Conservation (phyloP, 805 yeast genomes). For the Teunomyces lycoperdinae region DNA sequence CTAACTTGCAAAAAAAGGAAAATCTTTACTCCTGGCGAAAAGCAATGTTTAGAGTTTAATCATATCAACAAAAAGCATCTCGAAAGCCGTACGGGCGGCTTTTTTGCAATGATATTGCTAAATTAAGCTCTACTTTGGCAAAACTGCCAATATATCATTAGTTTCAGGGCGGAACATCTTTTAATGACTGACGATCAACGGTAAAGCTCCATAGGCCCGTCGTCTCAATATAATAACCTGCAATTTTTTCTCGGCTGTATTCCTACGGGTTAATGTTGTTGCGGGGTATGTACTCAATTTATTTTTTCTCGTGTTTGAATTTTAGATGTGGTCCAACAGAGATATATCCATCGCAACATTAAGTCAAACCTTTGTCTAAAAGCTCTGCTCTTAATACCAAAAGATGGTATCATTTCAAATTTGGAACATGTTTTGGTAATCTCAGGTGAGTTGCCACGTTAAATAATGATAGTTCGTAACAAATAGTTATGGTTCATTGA, state of each 20-base stretch:
- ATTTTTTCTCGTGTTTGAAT: background rate
- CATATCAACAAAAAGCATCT: background rate
- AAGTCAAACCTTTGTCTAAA: too few species aligned
- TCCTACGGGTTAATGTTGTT: slow-evolving; percentile 6
- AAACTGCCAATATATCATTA: too few species aligned
- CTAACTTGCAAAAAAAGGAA: background rate
- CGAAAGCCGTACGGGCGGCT: background rate
- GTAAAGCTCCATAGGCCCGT: background rate
- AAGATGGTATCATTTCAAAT: too few species aligned
- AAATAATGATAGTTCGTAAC: too few species aligned
- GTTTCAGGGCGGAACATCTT: too few species aligned
- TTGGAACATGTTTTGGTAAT: too few species aligned
- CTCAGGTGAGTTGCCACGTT: too few species aligned
- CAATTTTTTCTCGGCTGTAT: background rate
- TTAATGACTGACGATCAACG: background rate
- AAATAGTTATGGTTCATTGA: background rate
- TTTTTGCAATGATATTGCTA: too few species aligned
- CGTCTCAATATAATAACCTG: background rate
- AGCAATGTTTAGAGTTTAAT: background rate
- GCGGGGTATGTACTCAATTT: slow-evolving; percentile 2
- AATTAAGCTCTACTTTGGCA: too few species aligned
- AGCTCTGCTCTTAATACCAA: too few species aligned
- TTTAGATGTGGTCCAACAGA: background rate
- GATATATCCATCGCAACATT: background rate
- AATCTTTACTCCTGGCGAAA: slow-evolving; percentile 1